Evolutionary conservation across 225 moss, liverwort and hornwort species (phyloP).

Genomic region (Ulota crispa): DNA sequence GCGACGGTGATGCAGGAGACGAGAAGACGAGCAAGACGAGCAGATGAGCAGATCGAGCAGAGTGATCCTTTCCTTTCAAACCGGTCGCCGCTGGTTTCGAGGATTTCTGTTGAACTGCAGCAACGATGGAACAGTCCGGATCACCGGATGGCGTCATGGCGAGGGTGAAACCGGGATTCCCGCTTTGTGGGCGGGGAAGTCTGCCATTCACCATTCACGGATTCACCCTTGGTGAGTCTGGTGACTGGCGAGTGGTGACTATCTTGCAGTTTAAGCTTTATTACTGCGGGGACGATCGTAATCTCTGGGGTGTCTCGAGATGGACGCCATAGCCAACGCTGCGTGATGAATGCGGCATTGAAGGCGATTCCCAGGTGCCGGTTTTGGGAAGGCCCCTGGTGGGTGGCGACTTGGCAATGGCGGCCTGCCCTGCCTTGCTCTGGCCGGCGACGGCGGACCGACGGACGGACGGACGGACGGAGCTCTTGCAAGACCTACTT

Average conservation of each 20-base stretch:
- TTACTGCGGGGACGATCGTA: conserved; percentile 17
- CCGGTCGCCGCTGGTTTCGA: neutral
- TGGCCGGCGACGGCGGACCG: neutral
- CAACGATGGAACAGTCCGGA: neutral
- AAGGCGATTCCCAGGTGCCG: conserved; percentile 11
- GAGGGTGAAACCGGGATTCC: neutral
- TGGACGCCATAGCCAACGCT: conserved; percentile 12
- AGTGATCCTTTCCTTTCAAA: neutral
- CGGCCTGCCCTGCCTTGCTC: conserved; percentile 9
- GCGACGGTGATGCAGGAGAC: neutral
- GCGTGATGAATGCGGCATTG: conserved; percentile 28
- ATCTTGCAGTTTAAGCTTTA: neutral
- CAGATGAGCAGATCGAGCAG: too few relatives aligned
- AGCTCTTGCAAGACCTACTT: neutral
- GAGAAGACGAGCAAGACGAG: too few relatives aligned
- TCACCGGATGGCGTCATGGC: too few relatives aligned
- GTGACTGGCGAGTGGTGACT: neutral
- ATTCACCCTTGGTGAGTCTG: neutral
- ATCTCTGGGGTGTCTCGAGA: conserved; percentile 6
- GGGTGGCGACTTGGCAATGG: conserved; percentile 1
- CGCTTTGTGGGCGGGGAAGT: neutral
- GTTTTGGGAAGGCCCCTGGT: conserved; percentile 13
- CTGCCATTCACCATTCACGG: neutral
- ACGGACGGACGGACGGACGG: neutral
- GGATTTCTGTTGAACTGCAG: neutral